Evolutionary conservation across 768 basidiomycete genomes (phyloP).

Genomic region (Lactarius sp.): DNA sequence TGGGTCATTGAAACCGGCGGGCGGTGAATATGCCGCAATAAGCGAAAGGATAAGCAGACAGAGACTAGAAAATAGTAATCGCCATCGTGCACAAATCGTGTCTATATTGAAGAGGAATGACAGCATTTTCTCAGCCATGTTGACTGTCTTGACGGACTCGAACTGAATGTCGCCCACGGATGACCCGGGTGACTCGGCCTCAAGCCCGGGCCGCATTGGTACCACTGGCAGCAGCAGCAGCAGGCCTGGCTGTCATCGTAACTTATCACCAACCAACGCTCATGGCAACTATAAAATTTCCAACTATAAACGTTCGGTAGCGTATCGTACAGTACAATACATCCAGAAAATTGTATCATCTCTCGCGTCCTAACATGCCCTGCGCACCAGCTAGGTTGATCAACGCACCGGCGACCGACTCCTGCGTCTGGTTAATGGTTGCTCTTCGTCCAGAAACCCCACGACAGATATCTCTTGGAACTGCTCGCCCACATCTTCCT

Average conservation of each 20-base stretch:
- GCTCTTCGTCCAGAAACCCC: constrained; percentile 36
- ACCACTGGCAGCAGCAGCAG: too few species aligned
- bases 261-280: too few species aligned
- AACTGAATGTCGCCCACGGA: too few species aligned
- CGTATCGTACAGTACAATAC: background rate
- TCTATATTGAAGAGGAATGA: background rate
- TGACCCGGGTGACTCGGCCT: too few species aligned
- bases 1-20: constrained; percentile 28
- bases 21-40: constrained; percentile 12
- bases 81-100: background rate
- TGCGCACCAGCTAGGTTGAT: background rate
- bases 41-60: constrained; percentile 12
- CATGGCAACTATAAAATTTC: background rate
- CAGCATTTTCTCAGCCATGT: too few species aligned
- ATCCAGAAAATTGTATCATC: background rate
- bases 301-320: background rate
- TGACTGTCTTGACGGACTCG: too few species aligned
- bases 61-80: background rate
- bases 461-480: constrained; percentile 36
- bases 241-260: too few species aligned
- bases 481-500: constrained; percentile 35
- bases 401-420: constrained; percentile 10
- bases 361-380: background rate
- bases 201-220: too few species aligned
- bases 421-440: constrained; percentile 25